phyloP scores from a whole-genome alignment of 345 rosid genomes.

The Syzygium grande region DNA sequence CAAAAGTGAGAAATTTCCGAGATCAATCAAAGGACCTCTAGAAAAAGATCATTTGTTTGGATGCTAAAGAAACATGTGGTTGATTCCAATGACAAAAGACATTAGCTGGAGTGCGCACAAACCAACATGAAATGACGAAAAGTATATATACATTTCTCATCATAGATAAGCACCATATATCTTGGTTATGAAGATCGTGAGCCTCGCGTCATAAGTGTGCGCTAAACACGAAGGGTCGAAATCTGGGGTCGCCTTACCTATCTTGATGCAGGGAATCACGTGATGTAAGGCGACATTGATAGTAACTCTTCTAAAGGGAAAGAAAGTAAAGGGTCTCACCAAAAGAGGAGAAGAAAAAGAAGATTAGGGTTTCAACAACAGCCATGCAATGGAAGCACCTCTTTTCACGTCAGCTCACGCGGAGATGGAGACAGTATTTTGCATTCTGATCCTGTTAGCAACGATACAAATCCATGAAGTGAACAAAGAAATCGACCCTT shows the following conservation, averaged over 20 bases:
- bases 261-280: background rate
- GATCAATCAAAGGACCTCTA: background rate
- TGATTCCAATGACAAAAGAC: background rate
- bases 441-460: background rate
- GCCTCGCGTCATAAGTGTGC: background rate
- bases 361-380: background rate
- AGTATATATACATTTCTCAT: background rate
- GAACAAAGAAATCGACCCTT: background rate
- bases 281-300: background rate
- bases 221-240: background rate
- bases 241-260: background rate
- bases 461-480: background rate
- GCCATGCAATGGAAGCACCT: background rate
- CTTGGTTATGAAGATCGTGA: background rate
- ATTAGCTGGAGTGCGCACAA: background rate
- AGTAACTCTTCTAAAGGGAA: background rate
- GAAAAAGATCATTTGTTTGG: background rate
- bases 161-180: background rate
- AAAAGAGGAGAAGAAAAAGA: background rate
- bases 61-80: background rate
- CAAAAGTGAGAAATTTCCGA: background rate
- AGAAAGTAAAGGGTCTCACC: background rate
- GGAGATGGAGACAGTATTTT: background rate
- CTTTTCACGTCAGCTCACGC: background rate
- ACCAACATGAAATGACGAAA: background rate